A percentile compares a stretch with the other conserved stretches of the same genome.
phyloP scores from a whole-genome alignment of 2,329 filamentous ascomycete species.

The Colletotrichum cuscutae region DNA sequence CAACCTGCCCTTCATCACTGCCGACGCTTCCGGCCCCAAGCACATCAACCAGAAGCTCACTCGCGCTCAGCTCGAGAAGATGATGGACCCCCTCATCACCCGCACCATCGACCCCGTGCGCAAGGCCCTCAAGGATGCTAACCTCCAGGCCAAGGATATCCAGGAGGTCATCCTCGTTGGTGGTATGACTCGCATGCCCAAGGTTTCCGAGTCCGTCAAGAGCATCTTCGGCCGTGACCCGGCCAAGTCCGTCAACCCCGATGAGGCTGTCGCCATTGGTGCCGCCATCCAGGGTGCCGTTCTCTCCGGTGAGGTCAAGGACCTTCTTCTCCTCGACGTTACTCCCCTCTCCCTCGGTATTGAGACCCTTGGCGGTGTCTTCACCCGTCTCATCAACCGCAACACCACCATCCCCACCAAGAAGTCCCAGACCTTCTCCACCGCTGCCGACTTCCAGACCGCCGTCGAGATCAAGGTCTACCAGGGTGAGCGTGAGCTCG shows the following conservation, averaged over 20 bases:
- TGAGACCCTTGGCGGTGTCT: constrained; percentile 97
- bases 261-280: constrained; percentile 97
- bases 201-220: constrained; percentile 97
- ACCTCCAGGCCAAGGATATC: constrained; percentile 90
- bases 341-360: constrained; percentile 97
- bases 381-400: constrained; percentile 97
- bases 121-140: constrained; percentile 96
- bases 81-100: constrained; percentile 89
- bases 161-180: constrained; percentile 98
- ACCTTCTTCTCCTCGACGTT: constrained; percentile 93
- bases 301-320: constrained; percentile 95
- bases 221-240: constrained; percentile 95
- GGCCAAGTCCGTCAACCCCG: constrained; percentile 98
- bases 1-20: constrained; percentile 98
- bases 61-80: constrained; percentile 89
- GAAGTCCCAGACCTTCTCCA: constrained; percentile 99
- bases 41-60: constrained; percentile 98
- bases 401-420: constrained; percentile 99
- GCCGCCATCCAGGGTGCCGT: constrained; percentile 97
- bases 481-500: constrained; percentile 99
- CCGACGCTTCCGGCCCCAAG: constrained; percentile 93
- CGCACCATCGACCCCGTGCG: constrained; percentile 91
- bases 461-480: constrained; percentile 99
- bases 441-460: constrained; percentile 97
- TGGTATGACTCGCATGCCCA: constrained; percentile 99